Conservation (phyloP, 305 asterid species). For the Euphrasia arctica region DNA sequence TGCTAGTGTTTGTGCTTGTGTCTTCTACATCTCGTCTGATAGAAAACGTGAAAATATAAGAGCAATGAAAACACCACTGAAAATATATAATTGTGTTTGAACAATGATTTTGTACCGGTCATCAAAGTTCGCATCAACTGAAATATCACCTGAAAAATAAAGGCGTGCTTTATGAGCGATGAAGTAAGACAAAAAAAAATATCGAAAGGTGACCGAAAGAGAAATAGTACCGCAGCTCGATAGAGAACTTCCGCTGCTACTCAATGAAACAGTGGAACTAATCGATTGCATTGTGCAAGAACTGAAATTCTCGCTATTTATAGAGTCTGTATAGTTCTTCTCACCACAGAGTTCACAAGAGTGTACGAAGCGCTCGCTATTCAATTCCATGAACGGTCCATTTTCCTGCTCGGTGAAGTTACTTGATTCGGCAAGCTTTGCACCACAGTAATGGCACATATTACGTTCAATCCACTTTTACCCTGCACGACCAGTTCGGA, state of each 20-base stretch:
- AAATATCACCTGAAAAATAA: conserved; percentile 62
- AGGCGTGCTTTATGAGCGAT: conserved; percentile 14
- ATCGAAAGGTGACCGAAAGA: conserved; percentile 2
- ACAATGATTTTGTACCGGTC: conserved; percentile 49
- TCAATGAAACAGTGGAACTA: conserved; percentile 42
- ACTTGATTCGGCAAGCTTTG: conserved; percentile 33
- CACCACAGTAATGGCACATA: conserved; percentile 50
- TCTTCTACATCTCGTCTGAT: conserved; percentile 49
- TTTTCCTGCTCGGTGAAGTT: conserved; percentile 29
- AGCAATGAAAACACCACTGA: no score
- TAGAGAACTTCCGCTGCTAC: conserved; percentile 54
- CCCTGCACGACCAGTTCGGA: conserved; percentile 33
- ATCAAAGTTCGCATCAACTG: conserved; percentile 53
- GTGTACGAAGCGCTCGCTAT: conserved; percentile 29
- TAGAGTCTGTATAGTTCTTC: conserved; percentile 31
- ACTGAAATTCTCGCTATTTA: conserved; percentile 34
- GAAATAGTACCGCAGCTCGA: conserved; percentile 56
- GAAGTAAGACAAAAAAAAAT: not conserved
- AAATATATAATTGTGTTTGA: no score
- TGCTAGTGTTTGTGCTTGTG: conserved; percentile 40
- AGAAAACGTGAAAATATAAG: conserved; percentile 22
- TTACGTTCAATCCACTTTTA: conserved; percentile 37
- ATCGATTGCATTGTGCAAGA: conserved; percentile 44
- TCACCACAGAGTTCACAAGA: conserved; percentile 43
- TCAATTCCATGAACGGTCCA: conserved; percentile 31